Evolutionary conservation across 2,329 filamentous ascomycete genomes (phyloP), one percentile per base, ranked within the genome.

Genomic region (Fusarium drepaniforme): DNA sequence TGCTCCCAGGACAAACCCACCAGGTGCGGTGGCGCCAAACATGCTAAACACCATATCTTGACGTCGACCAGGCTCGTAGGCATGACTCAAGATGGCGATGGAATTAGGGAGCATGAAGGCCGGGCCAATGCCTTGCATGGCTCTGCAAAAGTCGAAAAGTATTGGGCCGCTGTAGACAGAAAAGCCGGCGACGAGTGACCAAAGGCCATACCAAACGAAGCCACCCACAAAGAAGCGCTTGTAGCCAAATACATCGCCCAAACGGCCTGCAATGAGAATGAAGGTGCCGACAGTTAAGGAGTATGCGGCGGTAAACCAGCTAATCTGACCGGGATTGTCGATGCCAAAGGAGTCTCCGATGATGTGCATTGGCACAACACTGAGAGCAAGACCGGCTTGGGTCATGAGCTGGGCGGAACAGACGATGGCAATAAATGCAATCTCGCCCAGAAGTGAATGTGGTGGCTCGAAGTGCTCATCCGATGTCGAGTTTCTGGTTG

Each of bases 61-160:
- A n/a, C 79, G 80, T 18, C 68, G 68, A 2, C 83, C 82, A 0
- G 79, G 78, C 1, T 82, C 79, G 74, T 91, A 91, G 2, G 85
- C 84, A 0, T 83, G 82, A 6, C 90, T 89, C 6, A 92, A 80
- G 18, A 92, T 83, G 3, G 89, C 90, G 40, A 92, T 81, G 2
- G 83, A 87, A 75, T 91, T 92, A 0, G 90, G 89, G 21, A 92
- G 79, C 56, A 86, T 75, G 53, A 92, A 83, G 0, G 89, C 87
- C 1, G 89, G 87, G 0, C 89, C 90, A 46, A 89, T 86, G 3
- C 88, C 87, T 70, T 90, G 87, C 12, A 90, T 79, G 3, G 84
- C 86, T 28, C 88, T 85, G 33, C 83, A 83, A 63, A 88, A 82
- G 44, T 84, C 83, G 75, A 89, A 88, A 67, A 83, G 78, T 44